phyloP scores from a whole-genome alignment of 2,329 filamentous ascomycete genomes.

The Penicillium aurantiogriseum region DNA sequence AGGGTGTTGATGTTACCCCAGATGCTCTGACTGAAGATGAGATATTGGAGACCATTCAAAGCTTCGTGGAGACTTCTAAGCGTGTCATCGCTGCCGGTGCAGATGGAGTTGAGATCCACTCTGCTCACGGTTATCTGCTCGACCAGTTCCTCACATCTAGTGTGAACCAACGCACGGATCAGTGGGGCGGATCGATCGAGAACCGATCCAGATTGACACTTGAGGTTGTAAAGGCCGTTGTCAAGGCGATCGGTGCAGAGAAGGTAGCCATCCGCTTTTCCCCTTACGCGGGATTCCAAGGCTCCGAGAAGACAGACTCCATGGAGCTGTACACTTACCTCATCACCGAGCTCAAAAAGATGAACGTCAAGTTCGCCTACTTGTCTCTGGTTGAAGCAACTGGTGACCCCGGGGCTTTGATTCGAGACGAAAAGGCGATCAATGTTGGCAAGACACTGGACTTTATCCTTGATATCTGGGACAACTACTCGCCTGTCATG shows the following conservation, averaged over 20 bases:
- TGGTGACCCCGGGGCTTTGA: not conserved
- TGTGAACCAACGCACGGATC: not conserved
- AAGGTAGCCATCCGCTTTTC: not conserved
- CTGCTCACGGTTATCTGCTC: not conserved
- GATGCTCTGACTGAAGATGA: not conserved
- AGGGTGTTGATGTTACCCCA: not conserved
- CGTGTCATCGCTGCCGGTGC: not conserved
- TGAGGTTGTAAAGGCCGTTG: not conserved
- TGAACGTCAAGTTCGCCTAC: not conserved
- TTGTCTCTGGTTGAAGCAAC: not conserved
- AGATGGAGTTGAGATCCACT: not conserved
- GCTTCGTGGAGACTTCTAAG: not conserved
- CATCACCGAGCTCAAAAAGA: not conserved
- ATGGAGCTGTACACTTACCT: not conserved
- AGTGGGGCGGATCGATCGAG: not conserved
- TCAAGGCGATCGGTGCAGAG: not conserved
- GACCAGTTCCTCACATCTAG: not conserved
- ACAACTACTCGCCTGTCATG: not conserved
- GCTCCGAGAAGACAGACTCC: not conserved
- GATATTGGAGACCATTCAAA: not conserved
- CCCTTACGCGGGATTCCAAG: not conserved
- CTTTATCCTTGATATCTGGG: not conserved
- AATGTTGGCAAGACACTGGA: not conserved
- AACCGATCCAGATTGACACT: not conserved
- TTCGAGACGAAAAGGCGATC: not conserved